Base-by-base conservation (phyloP, 306 rosid species). In the Cercis canadensis region DNA sequence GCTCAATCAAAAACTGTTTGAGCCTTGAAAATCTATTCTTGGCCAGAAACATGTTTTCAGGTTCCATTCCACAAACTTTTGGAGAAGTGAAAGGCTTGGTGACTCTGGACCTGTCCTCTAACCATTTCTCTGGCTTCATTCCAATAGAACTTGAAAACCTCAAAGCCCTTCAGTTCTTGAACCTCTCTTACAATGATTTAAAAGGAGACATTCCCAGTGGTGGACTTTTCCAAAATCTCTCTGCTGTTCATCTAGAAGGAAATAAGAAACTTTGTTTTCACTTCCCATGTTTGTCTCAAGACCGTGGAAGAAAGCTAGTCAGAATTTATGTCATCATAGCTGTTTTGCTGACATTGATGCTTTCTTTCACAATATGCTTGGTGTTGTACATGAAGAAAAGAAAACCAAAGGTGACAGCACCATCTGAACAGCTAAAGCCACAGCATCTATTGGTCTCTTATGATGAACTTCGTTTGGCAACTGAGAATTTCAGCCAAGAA, bases 111-210 rank as follows among this genome's bases (percentile, higher is more conserved):
- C 80, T 91, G 1, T 91, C 96, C 57, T 85, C 88, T 44, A 91
- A 88, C 88, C 85, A 76, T 72, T 89, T 91, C 56, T 78, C 86
- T 13, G 96, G 96, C 24, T 49, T 80, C 43, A 87, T 91, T 76
- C 97, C 97, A 62, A 1, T 13, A 39, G 84, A 74, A 59, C 90
- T 87, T 39, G 81, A 80, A 80, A 61, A 75, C 0, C 75, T 87
- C 11, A 53, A 15, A 0, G 87, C n/a, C 58, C 87, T 91, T 18
- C 40, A 32, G 16, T 62, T 51, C 44, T 83, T 91, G 62, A 87
- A 91, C 77, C 78, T 88, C 5, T 88, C 97, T 29, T 83, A 74
- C 10, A 90, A 90, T 74, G 73, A 84, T 39, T 52, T 90, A 11
- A 88, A n/a, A 75, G 97, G 96, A 39, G 64, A 3, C 31, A 67